Evolutionary conservation across 2,329 filamentous ascomycete species (phyloP), one percentile per base, ranked within the genome.

Genomic region (Myriosclerotinia curreyana): DNA sequence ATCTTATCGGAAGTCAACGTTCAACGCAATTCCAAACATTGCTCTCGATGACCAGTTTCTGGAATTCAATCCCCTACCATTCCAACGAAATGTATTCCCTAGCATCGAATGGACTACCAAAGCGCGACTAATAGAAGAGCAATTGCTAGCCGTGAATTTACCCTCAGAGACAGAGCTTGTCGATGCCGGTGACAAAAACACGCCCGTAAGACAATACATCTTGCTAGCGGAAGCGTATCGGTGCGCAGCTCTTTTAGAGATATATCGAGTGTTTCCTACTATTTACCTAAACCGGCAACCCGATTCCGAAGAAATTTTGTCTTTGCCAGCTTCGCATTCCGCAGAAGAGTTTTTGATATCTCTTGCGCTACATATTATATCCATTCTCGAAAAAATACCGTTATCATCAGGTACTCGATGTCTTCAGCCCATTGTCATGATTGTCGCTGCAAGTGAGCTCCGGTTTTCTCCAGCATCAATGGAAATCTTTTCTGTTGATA

Each of bases 181-280:
- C 9, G 71, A 73, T 65, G 68, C 71, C 7, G 71, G 71, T 9
- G 71, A 73, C 50, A 67, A 70, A 31, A 73, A 72, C 42, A 73
- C 71, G 0, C 71, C 71, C 2, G 70, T 73, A 3, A 65, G 72
- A 22, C 71, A 73, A 55, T 73, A 73, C 34, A 67, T 72, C n/a
- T 50, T 69, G 4, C 68, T 73, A 2, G 71, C 71, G n/a, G 71
- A 73, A 66, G 66, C 67, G 15, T 73, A 71, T 59, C 67, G 70
- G 28, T 71, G 69, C 28, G 69, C 70, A 11, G 71, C 69, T 3
- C 65, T 72, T 1, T 62, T 73, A 2, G 66, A 72, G 56, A 67
- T 73, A 15, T 72, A 73, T 52, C 65, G 71, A 1, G 58, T 73
- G 2, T 72, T 73, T 20, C 71, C 71, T 15, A 63, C 67, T 0